Evolutionary conservation across 2,329 filamentous ascomycete species (phyloP).

Genomic region (Pseudopithomyces chartarum): DNA sequence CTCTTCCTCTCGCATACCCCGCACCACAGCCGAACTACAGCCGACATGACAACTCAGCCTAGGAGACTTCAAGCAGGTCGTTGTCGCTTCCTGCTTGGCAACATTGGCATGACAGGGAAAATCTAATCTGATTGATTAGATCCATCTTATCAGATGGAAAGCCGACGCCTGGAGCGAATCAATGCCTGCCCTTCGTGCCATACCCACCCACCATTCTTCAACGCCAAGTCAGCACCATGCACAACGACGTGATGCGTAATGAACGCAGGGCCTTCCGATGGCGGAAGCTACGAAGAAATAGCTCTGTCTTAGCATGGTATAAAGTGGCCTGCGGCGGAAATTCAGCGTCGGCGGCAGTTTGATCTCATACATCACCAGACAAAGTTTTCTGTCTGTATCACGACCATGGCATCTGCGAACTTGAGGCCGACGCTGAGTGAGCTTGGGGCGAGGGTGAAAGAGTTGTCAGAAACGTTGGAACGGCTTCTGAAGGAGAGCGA

Average conservation of each 20-base stretch:
- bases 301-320: neutral
- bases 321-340: neutral
- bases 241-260: constrained; percentile 5
- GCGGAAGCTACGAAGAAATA: neutral
- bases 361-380: neutral
- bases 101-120: constrained; percentile 8
- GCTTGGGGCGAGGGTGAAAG: constrained; percentile 53
- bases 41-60: constrained; percentile 3
- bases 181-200: neutral
- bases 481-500: constrained; percentile 50
- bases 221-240: constrained; percentile 3
- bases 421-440: constrained; percentile 43
- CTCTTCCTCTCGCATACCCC: too few relatives aligned
- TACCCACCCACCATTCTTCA: neutral
- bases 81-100: constrained; percentile 2
- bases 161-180: neutral
- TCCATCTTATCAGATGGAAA: constrained; percentile 18
- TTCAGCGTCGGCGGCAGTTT: neutral
- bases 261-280: neutral
- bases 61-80: constrained; percentile 6
- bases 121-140: constrained; percentile 37
- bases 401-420: constrained; percentile 5
- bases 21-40: neutral
- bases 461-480: constrained; percentile 51
- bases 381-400: neutral